Evolutionary conservation across 345 rosid species (phyloP), one percentile per base, ranked within the genome.

Genomic region (Melaleuca alternifolia): DNA sequence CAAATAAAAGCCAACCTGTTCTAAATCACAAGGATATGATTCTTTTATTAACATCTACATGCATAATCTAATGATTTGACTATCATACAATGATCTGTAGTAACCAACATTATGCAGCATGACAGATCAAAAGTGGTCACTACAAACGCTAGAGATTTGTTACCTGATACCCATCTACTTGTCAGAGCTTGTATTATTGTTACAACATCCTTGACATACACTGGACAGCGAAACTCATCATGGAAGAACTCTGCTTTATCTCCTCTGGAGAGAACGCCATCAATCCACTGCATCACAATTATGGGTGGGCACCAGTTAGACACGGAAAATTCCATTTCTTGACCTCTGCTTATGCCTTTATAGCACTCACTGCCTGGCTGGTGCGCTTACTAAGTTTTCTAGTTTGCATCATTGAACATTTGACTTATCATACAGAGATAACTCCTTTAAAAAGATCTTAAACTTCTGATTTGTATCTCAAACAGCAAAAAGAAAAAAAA

Each of bases 171-270:
- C 98, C 98, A 95, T 90, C 62, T 92, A 51, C 91, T 65, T 57
- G 91, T 89, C 91, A 95, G 87, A 41, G 89, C 83, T 85, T 88
- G 87, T 85, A 91, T 91, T 86, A 94, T 71, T 41, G 53, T 85
- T 88, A 96, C 95, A 6, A 94, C 91, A 91, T 97, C 99, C 92
- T 92, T 92, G 81, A 97, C 94, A 88, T 94, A 95, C 48, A 97
- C 93, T 7, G 99, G 98, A 89, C 97, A 96, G 85, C 99, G 97
- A 84, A 85, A 96, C 93, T 97, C 99, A 26, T 97, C 98, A 14
- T 93, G 88, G 88, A 97, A 96, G 87, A 94, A 96, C 51, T 96
- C 95, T 84, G 91, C 93, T 8, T 86, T 76, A 50, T 95, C 95
- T 87, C 96, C 98, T 85, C 93, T 95, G 52, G 93, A 87, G 83